These are phyloP conservation scores for Solanum megistacrolobum DNA, from an alignment of 257 asterid genomes.

Conservation along the genomic window DNA sequence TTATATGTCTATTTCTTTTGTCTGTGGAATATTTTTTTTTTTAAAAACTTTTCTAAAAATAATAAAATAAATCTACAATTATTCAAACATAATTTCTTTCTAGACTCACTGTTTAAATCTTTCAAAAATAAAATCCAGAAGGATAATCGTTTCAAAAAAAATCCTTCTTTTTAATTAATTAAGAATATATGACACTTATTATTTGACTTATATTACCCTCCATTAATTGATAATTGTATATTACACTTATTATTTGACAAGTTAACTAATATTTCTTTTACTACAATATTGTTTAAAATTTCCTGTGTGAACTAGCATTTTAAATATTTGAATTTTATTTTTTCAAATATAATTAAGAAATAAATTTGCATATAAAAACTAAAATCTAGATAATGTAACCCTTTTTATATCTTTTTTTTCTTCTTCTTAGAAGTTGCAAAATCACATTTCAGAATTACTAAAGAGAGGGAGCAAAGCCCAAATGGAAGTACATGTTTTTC, in stretches of 20 bases:
- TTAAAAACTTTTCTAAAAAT: fast-evolving
- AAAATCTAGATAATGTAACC: background rate
- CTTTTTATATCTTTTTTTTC: background rate
- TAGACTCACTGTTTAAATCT: background rate
- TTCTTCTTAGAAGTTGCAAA: background rate
- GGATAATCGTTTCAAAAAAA: background rate
- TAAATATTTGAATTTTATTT: background rate
- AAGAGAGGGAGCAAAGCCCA: too few relatives aligned
- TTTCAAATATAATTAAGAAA: background rate
- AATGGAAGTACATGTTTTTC: background rate
- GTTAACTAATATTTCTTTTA: background rate
- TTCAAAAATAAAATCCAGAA: background rate
- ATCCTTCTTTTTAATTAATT: too few relatives aligned
- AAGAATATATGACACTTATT: background rate
- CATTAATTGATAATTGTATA: background rate
- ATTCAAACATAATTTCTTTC: background rate
- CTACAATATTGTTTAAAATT: background rate
- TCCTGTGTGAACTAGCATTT: background rate
- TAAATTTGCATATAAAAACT: background rate
- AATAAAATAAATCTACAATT: background rate
- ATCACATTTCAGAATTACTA: background rate
- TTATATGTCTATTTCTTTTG: background rate
- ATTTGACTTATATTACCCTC: background rate
- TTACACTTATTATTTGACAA: background rate
- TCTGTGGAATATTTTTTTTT: background rate